A percentile compares a stretch with the other conserved stretches of the same genome.
Conservation (phyloP, 2,329 filamentous ascomycete genomes). For the Cercospora brassicicola region DNA sequence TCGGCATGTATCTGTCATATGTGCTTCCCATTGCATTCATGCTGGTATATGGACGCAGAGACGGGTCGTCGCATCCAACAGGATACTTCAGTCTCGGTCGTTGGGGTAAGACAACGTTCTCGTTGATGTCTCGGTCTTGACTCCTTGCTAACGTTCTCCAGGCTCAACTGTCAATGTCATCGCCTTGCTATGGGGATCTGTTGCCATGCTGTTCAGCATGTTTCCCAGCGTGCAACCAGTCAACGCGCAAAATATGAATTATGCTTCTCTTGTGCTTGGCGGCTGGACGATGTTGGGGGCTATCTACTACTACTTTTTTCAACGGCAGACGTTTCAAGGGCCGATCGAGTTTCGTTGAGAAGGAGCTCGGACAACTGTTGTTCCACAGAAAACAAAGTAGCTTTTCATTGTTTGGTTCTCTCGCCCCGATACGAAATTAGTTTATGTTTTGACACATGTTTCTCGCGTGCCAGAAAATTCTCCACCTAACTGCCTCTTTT, state of each 20-base stretch:
- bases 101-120: constrained; percentile 31
- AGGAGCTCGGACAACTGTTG: not conserved
- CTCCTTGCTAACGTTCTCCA: constrained; percentile 2
- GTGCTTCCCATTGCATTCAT: constrained; percentile 21
- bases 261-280: constrained; percentile 43
- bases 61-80: not conserved
- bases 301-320: constrained; percentile 45
- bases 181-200: constrained; percentile 46
- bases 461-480: not conserved
- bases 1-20: constrained; percentile 23
- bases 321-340: constrained; percentile 38
- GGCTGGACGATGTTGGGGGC: constrained; percentile 44
- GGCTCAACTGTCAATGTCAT: constrained; percentile 42
- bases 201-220: constrained; percentile 51
- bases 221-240: constrained; percentile 47
- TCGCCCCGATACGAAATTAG: not conserved
- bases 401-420: not conserved
- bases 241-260: constrained; percentile 47
- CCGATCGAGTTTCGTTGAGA: constrained; percentile 10
- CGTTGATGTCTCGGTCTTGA: not conserved
- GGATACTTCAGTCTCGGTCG: constrained; percentile 39
- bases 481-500: not conserved
- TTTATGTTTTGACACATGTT: not conserved
- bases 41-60: constrained; percentile 31
- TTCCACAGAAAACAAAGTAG: not conserved